A percentile compares a stretch with the other conserved stretches of the same genome.
phyloP scores from a whole-genome alignment of 2,329 filamentous ascomycete genomes.

The Microsporum audouinii region DNA sequence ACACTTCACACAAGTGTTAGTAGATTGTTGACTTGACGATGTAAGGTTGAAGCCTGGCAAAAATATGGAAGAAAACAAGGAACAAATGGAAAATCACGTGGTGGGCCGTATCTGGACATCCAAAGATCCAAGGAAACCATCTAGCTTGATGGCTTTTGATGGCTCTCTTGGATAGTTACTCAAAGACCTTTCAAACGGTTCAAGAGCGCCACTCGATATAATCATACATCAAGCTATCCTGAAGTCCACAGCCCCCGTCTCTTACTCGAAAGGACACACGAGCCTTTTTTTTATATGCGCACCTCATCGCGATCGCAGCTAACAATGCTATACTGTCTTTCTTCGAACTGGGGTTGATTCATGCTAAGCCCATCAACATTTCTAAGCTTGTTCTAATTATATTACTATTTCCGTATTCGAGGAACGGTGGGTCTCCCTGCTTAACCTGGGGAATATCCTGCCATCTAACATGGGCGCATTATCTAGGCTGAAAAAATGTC shows the following conservation, averaged over 20 bases:
- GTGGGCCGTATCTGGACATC: no score
- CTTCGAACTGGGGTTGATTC: neutral
- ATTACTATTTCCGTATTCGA: neutral
- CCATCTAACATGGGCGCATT: neutral
- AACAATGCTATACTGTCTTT: neutral
- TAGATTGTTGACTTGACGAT: neutral
- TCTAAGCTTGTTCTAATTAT: constrained; percentile 9
- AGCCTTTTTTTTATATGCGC: neutral
- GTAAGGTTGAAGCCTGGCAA: no score
- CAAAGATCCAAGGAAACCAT: no score
- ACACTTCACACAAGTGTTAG: neutral
- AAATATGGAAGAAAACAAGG: no score
- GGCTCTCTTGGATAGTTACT: no score
- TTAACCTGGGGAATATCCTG: neutral
- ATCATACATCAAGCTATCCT: neutral
- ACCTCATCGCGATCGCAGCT: neutral
- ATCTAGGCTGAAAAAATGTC: constrained; percentile 23
- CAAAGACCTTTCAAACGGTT: neutral
- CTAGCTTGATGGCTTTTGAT: no score
- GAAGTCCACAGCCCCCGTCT: neutral
- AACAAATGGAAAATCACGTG: no score
- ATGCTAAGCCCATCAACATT: neutral
- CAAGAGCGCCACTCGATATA: neutral
- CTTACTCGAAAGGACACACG: neutral
- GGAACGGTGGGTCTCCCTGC: neutral